Percentiles rank a stretch among this genome's conserved stretches.
These are phyloP conservation scores for Cnidoscolus chayamansa DNA, from an alignment of 441 rosid species.

Conservation along the genomic window DNA sequence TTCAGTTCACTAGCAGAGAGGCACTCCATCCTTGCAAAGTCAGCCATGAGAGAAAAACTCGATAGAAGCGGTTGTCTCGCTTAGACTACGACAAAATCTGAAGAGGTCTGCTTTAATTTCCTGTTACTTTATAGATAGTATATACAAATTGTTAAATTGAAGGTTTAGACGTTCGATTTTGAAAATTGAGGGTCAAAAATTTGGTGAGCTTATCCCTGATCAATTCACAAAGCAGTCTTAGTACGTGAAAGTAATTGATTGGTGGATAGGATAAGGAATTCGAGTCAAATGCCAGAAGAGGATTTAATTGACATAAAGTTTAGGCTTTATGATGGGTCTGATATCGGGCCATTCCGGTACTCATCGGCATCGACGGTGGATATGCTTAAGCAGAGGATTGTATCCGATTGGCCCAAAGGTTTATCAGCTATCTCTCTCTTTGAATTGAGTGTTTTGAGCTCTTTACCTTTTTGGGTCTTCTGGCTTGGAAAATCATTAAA, in stretches of 20 bases:
- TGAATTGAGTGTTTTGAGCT: neutral
- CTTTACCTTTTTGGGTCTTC: neutral
- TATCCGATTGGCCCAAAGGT: constrained; percentile 98
- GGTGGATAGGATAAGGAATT: constrained; percentile 21
- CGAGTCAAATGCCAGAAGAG: constrained; percentile 75
- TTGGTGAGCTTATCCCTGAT: constrained; percentile 22
- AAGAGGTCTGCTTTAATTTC: constrained; percentile 20
- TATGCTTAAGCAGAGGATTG: constrained; percentile 78
- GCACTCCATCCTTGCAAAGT: constrained; percentile 27
- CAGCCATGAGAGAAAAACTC: constrained; percentile 22
- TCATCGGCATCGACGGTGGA: constrained; percentile 78
- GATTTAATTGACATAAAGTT: constrained; percentile 78
- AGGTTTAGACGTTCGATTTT: constrained; percentile 16
- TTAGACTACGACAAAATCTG: neutral
- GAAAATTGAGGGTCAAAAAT: constrained; percentile 20
- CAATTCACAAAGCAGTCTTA: constrained; percentile 14
- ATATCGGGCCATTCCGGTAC: constrained; percentile 87
- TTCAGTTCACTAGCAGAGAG: constrained; percentile 33
- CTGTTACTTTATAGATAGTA: neutral
- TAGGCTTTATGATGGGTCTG: constrained; percentile 89
- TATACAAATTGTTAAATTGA: constrained; percentile 6
- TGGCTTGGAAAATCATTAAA: neutral
- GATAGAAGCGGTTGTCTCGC: constrained; percentile 2
- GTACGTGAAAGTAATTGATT: constrained; percentile 25
- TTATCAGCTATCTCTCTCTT: constrained; percentile 9